phyloP scores from a whole-genome alignment of 129 eudicot species.

The Mikania micrantha region DNA sequence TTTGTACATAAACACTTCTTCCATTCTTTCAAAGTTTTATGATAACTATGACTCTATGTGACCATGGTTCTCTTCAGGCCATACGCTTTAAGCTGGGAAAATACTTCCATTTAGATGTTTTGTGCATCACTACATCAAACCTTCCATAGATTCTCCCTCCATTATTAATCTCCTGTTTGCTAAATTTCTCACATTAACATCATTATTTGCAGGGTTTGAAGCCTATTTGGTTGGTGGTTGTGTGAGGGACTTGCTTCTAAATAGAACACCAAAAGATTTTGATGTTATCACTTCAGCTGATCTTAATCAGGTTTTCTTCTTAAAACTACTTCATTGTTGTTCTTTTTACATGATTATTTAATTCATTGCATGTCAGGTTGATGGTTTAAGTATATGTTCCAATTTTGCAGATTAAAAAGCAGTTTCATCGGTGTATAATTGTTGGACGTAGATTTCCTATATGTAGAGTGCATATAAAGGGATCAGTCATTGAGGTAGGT shows the following conservation, averaged over 20 bases:
- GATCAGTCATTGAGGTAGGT: conserved; percentile 65
- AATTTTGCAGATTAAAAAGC: conserved; percentile 41
- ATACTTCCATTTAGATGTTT: background rate
- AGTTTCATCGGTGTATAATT: conserved; percentile 45
- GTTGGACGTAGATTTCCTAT: conserved; percentile 83
- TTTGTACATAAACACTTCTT: background rate
- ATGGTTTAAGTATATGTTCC: conserved; percentile 4
- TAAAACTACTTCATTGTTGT: background rate
- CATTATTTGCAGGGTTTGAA: conserved; percentile 52
- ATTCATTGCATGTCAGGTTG: conserved; percentile 7
- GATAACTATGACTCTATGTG: background rate
- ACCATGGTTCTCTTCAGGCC: too few relatives aligned
- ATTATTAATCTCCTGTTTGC: background rate
- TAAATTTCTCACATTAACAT: conserved; percentile 4
- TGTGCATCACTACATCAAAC: conserved; percentile 1
- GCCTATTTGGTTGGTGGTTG: conserved; percentile 99
- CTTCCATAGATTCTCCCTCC: background rate
- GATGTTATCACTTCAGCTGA: conserved; percentile 89
- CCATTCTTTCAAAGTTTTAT: background rate
- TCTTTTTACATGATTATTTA: conserved; percentile 5
- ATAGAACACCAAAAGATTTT: conserved; percentile 80
- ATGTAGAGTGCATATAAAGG: conserved; percentile 55
- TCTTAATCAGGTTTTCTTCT: conserved; percentile 56
- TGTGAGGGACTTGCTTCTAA: conserved; percentile 85
- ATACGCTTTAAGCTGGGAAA: background rate